phyloP scores from a whole-genome alignment of 768 basidiomycete genomes.

The Tephrocybe sp. region DNA sequence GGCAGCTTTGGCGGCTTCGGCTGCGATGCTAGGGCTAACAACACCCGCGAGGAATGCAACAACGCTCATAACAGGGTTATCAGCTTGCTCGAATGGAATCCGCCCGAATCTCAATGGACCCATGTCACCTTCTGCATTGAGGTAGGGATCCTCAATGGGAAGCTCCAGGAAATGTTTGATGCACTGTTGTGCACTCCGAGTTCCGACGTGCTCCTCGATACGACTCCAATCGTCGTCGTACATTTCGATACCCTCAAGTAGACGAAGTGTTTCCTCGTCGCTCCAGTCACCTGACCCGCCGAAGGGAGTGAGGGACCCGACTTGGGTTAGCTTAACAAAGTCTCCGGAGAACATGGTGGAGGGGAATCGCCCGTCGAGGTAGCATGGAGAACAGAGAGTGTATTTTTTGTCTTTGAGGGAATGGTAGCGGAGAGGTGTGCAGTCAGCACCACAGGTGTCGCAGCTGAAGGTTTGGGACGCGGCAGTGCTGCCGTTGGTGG shows the following conservation, averaged over 20 bases:
- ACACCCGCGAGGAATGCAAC: constrained; percentile 96
- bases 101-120: constrained; percentile 73
- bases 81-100: constrained; percentile 90
- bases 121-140: constrained; percentile 72
- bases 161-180: constrained; percentile 93
- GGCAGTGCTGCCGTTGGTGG: constrained; percentile 38
- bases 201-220: constrained; percentile 91
- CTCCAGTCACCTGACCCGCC: constrained; percentile 64
- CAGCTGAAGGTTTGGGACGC: constrained; percentile 56
- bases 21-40: constrained; percentile 85
- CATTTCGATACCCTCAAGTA: constrained; percentile 98
- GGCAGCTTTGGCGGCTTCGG: constrained; percentile 90
- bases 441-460: constrained; percentile 94
- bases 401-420: constrained; percentile 90
- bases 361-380: constrained; percentile 95
- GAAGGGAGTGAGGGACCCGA: constrained; percentile 36
- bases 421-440: constrained; percentile 85
- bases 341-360: constrained; percentile 95
- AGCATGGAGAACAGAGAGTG: constrained; percentile 88
- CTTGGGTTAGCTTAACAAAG: constrained; percentile 80
- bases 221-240: constrained; percentile 95
- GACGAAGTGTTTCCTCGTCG: constrained; percentile 82
- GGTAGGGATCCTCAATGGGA: constrained; percentile 94
- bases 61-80: constrained; percentile 98
- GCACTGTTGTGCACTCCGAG: constrained; percentile 90